phyloP scores from a whole-genome alignment of 495 filamentous ascomycete species.

The Trypethelium eluteriae region DNA sequence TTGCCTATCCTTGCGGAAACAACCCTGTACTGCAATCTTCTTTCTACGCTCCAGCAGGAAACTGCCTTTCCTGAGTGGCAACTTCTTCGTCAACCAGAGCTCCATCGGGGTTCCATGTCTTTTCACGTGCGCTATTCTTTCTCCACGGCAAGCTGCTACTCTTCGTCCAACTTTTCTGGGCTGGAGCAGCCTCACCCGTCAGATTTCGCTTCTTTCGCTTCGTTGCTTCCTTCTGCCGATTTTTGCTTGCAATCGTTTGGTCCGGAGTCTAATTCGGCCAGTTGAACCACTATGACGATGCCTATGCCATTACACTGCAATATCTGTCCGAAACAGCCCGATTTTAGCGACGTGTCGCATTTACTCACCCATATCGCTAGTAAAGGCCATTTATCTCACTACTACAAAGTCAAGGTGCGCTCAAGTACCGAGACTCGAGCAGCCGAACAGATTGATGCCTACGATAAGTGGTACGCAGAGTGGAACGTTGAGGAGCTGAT shows the following conservation, averaged over 20 bases:
- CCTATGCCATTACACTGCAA: conserved; percentile 62
- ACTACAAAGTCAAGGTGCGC: conserved; percentile 63
- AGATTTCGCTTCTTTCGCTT: conserved; percentile 24
- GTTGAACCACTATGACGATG: neutral
- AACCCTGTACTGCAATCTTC: neutral
- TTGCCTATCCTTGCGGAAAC: neutral
- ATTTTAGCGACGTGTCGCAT: conserved; percentile 82
- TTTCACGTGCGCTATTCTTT: conserved; percentile 5
- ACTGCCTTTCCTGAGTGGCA: neutral
- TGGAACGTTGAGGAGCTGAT: conserved; percentile 60
- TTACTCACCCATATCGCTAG: conserved; percentile 80
- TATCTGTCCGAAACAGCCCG: conserved; percentile 67
- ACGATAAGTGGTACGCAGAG: conserved; percentile 61
- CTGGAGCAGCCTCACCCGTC: neutral
- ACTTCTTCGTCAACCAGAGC: too few species aligned
- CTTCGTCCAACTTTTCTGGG: conserved; percentile 13
- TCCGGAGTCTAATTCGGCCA: neutral
- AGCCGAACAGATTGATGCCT: conserved; percentile 46
- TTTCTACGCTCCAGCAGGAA: neutral
- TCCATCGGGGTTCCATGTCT: neutral
- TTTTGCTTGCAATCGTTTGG: conserved; percentile 14
- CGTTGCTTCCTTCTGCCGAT: conserved; percentile 4
- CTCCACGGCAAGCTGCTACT: conserved; percentile 14
- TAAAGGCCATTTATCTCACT: conserved; percentile 70
- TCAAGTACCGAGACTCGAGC: conserved; percentile 49